Base-by-base conservation (phyloP, 257 asterid species). In the Petrea volubilis region DNA sequence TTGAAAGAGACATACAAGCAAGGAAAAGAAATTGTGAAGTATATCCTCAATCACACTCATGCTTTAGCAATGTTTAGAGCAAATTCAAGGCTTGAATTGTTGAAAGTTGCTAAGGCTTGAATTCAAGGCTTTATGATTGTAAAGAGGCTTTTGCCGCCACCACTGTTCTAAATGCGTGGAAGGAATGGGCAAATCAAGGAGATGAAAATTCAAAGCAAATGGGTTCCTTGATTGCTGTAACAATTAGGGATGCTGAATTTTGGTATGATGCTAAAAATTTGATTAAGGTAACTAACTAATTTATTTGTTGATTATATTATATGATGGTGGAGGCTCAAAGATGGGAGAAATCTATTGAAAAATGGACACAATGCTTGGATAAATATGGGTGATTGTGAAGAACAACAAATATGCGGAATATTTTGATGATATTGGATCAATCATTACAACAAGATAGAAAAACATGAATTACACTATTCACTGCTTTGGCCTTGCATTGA, bases 401-500 rank as follows among this genome's bases (percentile, higher is more conserved):
- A n/a, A n/a, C 0, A 49, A 49, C 24, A 49, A 49, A 6, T 17
- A 49, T 18, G 7, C 0, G 6, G 2, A n/a, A 1, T n/a, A 5
- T n/a, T 52, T n/a, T 34, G 8, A 11, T 14, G 1, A 36, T 2
- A 55, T 50, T 23, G 25, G 52, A 21, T 6, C 4, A 15, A 73
- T 52, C 38, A 46, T 40, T 40, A 40, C 15, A 40, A 11, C 2
- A 5, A 36, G 71, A 1, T 52, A 34, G 65, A 25, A 40, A 17
- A n/a, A n/a, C n/a, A n/a, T n/a, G n/a, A n/a, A n/a, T n/a, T n/a
- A n/a, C n/a, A n/a, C n/a, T n/a, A n/a, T 51, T 14, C 71, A 73
- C 25, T 51, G 49, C 21, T 68, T 73, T 28, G 59, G 64, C 2
- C 51, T 61, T 63, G 77, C 64, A 21, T 20, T 72, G n/a, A 29